Conservation (phyloP, 176 grass and related monocot species). For the Musa acuminata region DNA sequence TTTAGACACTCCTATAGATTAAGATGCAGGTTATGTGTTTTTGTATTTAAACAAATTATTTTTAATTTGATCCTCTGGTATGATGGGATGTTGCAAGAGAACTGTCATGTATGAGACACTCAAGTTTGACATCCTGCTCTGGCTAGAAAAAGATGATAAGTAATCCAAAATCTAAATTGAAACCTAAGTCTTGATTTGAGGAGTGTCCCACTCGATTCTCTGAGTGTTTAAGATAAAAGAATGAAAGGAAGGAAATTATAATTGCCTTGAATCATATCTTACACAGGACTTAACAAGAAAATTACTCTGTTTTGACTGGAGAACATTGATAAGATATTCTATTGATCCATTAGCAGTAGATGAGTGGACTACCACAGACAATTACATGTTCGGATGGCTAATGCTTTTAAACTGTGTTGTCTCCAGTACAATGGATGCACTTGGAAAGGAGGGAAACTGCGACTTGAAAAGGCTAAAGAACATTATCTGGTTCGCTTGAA, state of each 20-base stretch:
- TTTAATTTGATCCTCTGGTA: too few relatives aligned
- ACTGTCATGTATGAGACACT: not conserved
- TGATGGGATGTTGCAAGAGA: not conserved
- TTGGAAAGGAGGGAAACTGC: constrained; percentile 91
- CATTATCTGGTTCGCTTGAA: constrained; percentile 65
- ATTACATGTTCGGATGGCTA: not conserved
- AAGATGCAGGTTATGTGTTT: too few relatives aligned
- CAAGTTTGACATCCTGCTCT: not conserved
- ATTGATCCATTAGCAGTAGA: not conserved
- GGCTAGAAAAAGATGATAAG: too few relatives aligned
- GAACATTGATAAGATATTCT: not conserved
- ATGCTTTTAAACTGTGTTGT: constrained; percentile 3
- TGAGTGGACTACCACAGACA: not conserved
- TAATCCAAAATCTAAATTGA: too few relatives aligned
- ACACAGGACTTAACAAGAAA: too few relatives aligned
- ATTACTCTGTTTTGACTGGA: too few relatives aligned
- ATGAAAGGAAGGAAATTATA: not conserved
- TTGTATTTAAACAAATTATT: too few relatives aligned
- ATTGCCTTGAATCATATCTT: not conserved
- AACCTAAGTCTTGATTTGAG: not conserved
- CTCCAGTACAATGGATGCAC: constrained; percentile 87
- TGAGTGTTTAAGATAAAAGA: not conserved
- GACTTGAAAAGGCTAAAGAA: constrained; percentile 84
- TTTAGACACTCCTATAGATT: not conserved
- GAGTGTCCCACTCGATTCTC: not conserved